phyloP scores from a whole-genome alignment of 139 green algal genomes.

The Microglena sp. region DNA sequence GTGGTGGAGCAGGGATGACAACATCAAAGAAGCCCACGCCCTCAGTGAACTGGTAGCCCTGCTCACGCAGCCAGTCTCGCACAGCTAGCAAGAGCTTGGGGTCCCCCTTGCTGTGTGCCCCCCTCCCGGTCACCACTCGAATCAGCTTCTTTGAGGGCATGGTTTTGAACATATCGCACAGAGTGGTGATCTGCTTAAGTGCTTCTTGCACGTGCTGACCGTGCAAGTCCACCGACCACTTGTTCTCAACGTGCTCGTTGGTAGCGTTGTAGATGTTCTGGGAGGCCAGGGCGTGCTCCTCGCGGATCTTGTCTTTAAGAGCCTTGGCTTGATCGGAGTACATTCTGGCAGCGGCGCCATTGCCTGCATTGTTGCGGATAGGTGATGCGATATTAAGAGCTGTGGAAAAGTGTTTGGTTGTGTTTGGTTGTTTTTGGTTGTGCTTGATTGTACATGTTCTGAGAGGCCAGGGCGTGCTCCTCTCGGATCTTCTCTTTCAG shows the following conservation, averaged over 20 bases:
- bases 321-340: not conserved
- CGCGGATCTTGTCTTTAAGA: not conserved
- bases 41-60: not conserved
- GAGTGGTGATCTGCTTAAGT: not conserved
- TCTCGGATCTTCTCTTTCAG: not conserved
- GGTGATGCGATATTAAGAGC: too few relatives aligned
- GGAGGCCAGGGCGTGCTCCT: not conserved
- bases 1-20: too few relatives aligned
- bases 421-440: too few relatives aligned
- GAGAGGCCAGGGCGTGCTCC: not conserved
- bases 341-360: too few relatives aligned
- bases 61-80: not conserved
- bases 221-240: slow-evolving; percentile 2
- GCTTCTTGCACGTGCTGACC: slow-evolving; percentile 1
- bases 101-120: slow-evolving; percentile 4
- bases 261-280: not conserved
- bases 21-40: slow-evolving; percentile 2
- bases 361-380: too few relatives aligned
- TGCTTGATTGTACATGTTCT: not conserved
- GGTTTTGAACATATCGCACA: not conserved
- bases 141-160: not conserved
- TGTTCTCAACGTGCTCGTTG: not conserved
- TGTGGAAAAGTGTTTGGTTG: too few relatives aligned
- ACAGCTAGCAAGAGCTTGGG: slow-evolving; percentile 1
- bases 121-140: not conserved